phyloP scores from a whole-genome alignment of 23 red algal species.

The Gracilaria gracilis region DNA sequence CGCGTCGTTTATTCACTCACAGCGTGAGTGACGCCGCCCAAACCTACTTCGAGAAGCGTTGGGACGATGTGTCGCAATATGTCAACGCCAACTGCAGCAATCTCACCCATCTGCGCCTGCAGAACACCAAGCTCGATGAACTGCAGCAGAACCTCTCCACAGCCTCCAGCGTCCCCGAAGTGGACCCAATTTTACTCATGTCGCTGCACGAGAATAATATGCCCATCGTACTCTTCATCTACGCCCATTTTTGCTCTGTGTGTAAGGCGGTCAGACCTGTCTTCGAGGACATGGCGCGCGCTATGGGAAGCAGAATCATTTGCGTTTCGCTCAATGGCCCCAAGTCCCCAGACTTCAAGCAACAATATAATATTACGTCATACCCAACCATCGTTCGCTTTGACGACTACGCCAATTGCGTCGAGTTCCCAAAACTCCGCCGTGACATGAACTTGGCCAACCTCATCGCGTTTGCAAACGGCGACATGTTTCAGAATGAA shows the following conservation, averaged over 20 bases:
- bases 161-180: conserved; percentile 3
- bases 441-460: conserved; percentile 23
- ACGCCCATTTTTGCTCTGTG: conserved; percentile 75
- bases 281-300: conserved; percentile 63
- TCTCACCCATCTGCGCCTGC: conserved; percentile 48
- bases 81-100: conserved; percentile 41
- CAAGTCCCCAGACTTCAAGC: conserved; percentile 55
- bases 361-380: conserved; percentile 47
- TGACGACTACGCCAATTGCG: conserved; percentile 10
- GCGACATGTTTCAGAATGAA: conserved; percentile 29
- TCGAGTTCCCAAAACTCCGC: conserved; percentile 28
- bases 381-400: conserved; percentile 66
- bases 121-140: conserved; percentile 35
- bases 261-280: conserved; percentile 62
- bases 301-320: background rate
- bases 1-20: conserved; percentile 42
- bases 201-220: conserved; percentile 43
- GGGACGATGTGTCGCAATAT: conserved; percentile 45
- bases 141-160: conserved; percentile 13
- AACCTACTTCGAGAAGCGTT: conserved; percentile 54
- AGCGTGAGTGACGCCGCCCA: conserved; percentile 37
- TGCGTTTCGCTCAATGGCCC: conserved; percentile 73
- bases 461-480: conserved; percentile 47
- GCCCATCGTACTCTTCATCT: conserved; percentile 65
- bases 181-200: conserved; percentile 45